Conservation (phyloP, 1,139 yeast species). For the Eremothecium cymbalariae region DNA sequence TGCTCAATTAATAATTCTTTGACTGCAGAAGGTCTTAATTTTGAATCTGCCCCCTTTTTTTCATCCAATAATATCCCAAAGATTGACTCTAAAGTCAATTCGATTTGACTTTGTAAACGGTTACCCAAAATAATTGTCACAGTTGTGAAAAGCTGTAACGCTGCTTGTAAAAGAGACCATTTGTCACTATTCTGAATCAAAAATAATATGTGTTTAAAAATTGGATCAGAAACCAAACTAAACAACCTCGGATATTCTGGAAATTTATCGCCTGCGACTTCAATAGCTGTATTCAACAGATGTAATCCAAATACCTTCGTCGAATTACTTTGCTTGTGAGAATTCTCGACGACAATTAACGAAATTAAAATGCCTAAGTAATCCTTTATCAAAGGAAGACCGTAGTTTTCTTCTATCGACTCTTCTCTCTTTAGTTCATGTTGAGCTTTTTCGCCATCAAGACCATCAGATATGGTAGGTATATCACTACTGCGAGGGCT, state of each 20-base stretch:
- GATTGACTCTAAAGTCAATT: constrained; percentile 52
- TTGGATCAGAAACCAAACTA: constrained; percentile 63
- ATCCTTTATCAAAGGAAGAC: constrained; percentile 35
- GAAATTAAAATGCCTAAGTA: constrained; percentile 67
- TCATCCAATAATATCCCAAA: constrained; percentile 47
- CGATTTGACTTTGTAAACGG: constrained; percentile 57
- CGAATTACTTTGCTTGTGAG: constrained; percentile 77
- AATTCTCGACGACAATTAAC: constrained; percentile 74
- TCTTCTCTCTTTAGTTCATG: constrained; percentile 6
- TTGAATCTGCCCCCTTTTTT: constrained; percentile 18
- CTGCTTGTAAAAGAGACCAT: constrained; percentile 60
- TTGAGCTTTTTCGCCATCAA: constrained; percentile 1
- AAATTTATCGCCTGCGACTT: constrained; percentile 66
- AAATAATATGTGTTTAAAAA: constrained; percentile 76
- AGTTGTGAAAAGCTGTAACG: constrained; percentile 69
- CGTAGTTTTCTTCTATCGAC: constrained; percentile 26
- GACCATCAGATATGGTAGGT: neutral
- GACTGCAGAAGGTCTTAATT: constrained; percentile 38
- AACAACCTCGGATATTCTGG: constrained; percentile 60
- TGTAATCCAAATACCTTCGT: constrained; percentile 78
- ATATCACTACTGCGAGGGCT: neutral
- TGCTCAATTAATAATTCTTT: constrained; percentile 83
- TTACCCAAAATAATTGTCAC: constrained; percentile 52
- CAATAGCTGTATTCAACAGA: constrained; percentile 70
- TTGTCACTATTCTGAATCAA: constrained; percentile 63